A percentile compares a stretch with the other conserved stretches of the same genome.
Conservation (phyloP, 306 rosid genomes). For the Echinosophora koreensis region DNA sequence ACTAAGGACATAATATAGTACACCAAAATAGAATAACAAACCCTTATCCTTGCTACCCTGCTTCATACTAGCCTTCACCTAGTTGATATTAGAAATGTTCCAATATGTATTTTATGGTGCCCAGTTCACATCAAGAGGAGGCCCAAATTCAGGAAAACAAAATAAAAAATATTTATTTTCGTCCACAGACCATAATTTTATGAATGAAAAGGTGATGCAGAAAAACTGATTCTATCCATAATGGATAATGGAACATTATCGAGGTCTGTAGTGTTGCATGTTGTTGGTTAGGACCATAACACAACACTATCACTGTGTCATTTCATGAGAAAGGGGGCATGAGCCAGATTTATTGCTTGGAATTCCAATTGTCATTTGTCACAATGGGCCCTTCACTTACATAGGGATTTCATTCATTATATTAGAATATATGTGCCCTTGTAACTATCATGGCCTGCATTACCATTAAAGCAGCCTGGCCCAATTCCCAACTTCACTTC, state of each 20-base stretch:
- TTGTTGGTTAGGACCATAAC: conserved; percentile 14
- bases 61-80: too few relatives aligned
- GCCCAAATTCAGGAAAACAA: not conserved
- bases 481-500: conserved; percentile 1
- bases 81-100: not conserved
- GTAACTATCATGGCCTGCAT: not conserved
- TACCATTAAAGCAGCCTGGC: conserved; percentile 28
- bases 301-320: not conserved
- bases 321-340: not conserved
- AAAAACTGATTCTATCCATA: not conserved
- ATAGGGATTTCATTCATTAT: not conserved
- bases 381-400: conserved; percentile 20
- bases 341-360: not conserved
- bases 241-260: not conserved
- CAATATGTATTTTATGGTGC: not conserved
- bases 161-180: too few relatives aligned
- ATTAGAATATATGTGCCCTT: not conserved
- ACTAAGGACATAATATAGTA: too few relatives aligned
- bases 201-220: too few relatives aligned
- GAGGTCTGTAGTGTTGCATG: not conserved
- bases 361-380: conserved; percentile 6
- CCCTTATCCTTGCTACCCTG: too few relatives aligned
- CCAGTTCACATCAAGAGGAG: not conserved
- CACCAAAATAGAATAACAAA: too few relatives aligned
- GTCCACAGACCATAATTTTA: too few relatives aligned